A percentile compares a stretch with the other conserved stretches of the same genome.
phyloP scores from a whole-genome alignment of 2,329 filamentous ascomycete species.

The Whalleya microplaca region DNA sequence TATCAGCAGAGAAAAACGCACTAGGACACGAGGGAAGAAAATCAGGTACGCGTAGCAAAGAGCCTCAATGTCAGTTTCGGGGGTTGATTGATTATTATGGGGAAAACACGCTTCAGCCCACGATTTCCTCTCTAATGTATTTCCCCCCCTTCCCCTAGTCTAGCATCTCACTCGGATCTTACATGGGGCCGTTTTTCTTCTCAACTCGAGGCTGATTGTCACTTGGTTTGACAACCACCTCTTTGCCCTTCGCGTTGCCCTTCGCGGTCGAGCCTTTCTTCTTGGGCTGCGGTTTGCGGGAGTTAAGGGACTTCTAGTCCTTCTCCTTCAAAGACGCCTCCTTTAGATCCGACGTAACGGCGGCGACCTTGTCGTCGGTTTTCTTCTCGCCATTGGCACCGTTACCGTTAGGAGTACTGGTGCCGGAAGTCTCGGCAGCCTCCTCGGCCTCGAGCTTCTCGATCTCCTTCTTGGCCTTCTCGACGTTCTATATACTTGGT shows the following conservation, averaged over 20 bases:
- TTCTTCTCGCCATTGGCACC: slow-evolving; percentile 51
- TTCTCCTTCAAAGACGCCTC: slow-evolving; percentile 57
- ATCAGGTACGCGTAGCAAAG: too few relatives aligned
- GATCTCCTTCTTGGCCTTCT: slow-evolving; percentile 95
- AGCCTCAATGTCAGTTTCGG: too few relatives aligned
- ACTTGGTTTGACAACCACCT: background rate
- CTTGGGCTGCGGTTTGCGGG: slow-evolving; percentile 6
- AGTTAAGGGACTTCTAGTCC: slow-evolving; percentile 43
- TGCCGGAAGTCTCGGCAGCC: slow-evolving; percentile 51
- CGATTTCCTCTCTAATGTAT: background rate
- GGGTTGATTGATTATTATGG: background rate
- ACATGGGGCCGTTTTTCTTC: background rate
- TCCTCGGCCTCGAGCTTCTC: slow-evolving; percentile 79
- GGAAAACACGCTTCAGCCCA: background rate
- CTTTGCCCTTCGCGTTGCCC: background rate
- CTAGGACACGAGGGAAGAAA: background rate
- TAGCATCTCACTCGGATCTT: background rate
- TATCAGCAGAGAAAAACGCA: slow-evolving; percentile 1
- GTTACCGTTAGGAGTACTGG: slow-evolving; percentile 50
- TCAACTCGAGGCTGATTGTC: background rate
- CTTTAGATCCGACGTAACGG: slow-evolving; percentile 56
- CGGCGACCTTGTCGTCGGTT: slow-evolving; percentile 55
- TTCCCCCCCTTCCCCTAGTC: background rate
- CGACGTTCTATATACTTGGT: slow-evolving; percentile 76
- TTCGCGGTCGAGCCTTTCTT: slow-evolving; percentile 1